Evolutionary conservation across 2,329 filamentous ascomycete genomes (phyloP).

Genomic region (Ramularia endophylla): DNA sequence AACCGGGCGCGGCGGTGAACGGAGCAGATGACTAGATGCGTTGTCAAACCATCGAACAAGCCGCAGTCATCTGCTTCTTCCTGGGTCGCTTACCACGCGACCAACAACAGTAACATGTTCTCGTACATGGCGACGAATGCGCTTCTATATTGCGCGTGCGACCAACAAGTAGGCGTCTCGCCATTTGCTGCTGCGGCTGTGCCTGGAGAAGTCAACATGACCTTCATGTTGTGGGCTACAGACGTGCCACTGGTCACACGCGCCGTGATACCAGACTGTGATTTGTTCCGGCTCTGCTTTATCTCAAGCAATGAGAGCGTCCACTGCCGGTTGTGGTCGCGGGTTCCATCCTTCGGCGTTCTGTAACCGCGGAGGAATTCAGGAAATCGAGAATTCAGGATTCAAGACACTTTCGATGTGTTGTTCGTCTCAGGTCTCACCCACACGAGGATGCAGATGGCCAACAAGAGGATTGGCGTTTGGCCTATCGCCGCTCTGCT

Average conservation of each 20-base stretch:
- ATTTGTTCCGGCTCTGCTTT: background rate
- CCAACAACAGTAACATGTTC: background rate
- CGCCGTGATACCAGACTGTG: background rate
- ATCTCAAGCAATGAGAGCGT: no score
- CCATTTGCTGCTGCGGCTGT: background rate
- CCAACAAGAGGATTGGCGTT: background rate
- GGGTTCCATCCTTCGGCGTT: background rate
- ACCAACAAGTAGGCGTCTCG: background rate
- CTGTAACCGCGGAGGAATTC: background rate
- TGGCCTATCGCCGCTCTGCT: background rate
- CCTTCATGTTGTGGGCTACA: background rate
- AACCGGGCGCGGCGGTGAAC: background rate
- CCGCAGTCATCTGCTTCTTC: conserved; percentile 1
- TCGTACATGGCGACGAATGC: background rate
- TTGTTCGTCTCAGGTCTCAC: background rate
- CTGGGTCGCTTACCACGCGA: background rate
- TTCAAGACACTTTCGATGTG: background rate
- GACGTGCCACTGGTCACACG: background rate
- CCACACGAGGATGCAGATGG: background rate
- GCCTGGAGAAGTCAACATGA: background rate
- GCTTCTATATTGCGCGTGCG: background rate
- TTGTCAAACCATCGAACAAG: background rate
- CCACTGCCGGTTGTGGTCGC: background rate
- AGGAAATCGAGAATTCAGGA: background rate
- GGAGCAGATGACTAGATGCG: conserved; percentile 1